A percentile compares a stretch with the other conserved stretches of the same genome.
phyloP scores from a whole-genome alignment of 2,329 filamentous ascomycete genomes.

The Cryphonectria parasitica region DNA sequence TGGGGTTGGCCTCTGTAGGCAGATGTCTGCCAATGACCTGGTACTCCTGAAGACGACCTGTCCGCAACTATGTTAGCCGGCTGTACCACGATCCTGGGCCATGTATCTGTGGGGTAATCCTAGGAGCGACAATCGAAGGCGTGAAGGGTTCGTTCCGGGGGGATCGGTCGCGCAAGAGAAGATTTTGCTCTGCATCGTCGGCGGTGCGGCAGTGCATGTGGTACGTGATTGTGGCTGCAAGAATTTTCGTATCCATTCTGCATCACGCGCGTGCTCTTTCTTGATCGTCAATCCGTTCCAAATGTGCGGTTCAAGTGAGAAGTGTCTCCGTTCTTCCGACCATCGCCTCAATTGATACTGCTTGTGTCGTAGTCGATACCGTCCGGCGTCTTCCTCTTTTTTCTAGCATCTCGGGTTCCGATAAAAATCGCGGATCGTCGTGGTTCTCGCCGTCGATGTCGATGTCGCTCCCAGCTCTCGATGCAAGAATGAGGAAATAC shows the following conservation, averaged over 20 bases:
- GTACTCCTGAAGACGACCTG: constrained; percentile 99
- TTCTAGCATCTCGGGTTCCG: not conserved
- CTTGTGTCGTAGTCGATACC: not conserved
- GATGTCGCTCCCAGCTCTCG: constrained; percentile 27
- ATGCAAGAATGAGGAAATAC: constrained; percentile 30
- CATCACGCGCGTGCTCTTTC: not conserved
- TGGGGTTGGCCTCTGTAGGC: constrained; percentile 96
- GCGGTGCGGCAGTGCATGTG: not conserved
- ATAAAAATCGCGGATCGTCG: constrained; percentile 2
- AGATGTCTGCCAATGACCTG: constrained; percentile 99
- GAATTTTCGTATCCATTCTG: not conserved
- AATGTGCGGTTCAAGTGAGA: not conserved
- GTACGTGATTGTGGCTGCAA: not conserved
- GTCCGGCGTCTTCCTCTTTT: not conserved
- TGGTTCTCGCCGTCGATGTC: constrained; percentile 19
- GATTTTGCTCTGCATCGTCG: not conserved
- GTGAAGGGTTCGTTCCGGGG: not conserved
- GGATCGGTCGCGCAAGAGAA: not conserved
- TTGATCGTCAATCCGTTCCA: not conserved
- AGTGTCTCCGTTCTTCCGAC: not conserved
- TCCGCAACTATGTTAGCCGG: constrained; percentile 23
- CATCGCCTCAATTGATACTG: not conserved
- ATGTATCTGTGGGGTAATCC: not conserved
- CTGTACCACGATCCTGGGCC: not conserved
- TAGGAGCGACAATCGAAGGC: constrained; percentile 36